A percentile compares a stretch with the other conserved stretches of the same genome.
Conservation (phyloP, 1,139 yeast species). For the Wickerhamomyces sp. region DNA sequence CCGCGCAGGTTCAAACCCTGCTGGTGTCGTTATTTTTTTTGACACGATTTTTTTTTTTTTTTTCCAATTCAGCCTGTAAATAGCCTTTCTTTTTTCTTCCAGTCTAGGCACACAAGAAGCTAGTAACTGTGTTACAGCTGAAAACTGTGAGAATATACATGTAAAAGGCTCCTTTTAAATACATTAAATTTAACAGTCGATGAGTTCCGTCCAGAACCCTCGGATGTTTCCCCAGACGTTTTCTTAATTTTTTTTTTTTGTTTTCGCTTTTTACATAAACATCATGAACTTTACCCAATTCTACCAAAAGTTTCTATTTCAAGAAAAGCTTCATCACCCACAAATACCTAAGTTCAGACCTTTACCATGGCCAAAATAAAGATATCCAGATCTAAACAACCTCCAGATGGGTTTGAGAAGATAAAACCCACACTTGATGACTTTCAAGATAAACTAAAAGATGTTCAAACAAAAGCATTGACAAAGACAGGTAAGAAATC, state of each 20-base stretch:
- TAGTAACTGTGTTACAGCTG: too few species aligned
- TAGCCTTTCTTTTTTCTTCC: too few species aligned
- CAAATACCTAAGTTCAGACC: too few species aligned
- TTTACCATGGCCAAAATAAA: constrained; percentile 21
- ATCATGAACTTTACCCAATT: not conserved
- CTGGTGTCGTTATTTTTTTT: constrained; percentile 59
- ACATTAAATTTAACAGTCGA: too few species aligned
- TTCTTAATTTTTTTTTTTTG: too few species aligned
- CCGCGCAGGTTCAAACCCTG: constrained; percentile 94
- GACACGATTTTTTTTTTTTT: not conserved
- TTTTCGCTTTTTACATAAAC: not conserved
- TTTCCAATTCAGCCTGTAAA: too few species aligned
- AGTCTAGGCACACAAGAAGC: too few species aligned
- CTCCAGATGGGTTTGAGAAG: constrained; percentile 75
- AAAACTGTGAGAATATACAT: too few species aligned
- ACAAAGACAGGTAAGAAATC: constrained; percentile 35
- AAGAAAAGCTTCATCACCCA: too few species aligned
- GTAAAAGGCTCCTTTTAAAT: too few species aligned
- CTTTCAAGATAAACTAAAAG: constrained; percentile 55
- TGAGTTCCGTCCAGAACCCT: too few species aligned
- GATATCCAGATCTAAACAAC: constrained; percentile 39
- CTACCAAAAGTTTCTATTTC: not conserved
- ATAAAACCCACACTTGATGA: constrained; percentile 68
- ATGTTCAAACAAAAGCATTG: constrained; percentile 39
- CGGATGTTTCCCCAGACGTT: too few species aligned